phyloP scores from a whole-genome alignment of 768 basidiomycete species.

The Lenzites betulinus region DNA sequence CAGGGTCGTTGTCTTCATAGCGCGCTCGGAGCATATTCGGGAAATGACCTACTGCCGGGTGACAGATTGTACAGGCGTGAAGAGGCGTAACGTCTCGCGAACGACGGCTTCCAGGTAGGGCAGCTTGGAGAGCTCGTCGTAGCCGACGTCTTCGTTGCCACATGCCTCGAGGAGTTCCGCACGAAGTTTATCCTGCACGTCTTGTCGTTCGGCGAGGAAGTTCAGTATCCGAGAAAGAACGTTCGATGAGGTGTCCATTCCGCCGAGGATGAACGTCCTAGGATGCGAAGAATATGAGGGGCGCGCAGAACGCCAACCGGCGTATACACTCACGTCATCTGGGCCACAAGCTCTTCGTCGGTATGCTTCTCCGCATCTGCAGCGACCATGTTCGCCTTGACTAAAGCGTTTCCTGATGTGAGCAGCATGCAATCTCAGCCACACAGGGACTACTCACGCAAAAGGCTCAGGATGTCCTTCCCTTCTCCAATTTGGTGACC shows the following conservation, averaged over 20 bases:
- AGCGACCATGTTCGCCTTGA: constrained; percentile 22
- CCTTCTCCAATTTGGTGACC: constrained; percentile 30
- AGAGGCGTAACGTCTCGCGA: constrained; percentile 55
- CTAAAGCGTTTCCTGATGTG: constrained; percentile 2
- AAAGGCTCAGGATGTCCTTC: constrained; percentile 52
- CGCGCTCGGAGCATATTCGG: background rate
- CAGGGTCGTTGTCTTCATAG: background rate
- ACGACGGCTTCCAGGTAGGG: constrained; percentile 67
- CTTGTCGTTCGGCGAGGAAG: constrained; percentile 29
- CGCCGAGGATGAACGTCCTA: constrained; percentile 26
- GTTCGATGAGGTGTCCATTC: constrained; percentile 27
- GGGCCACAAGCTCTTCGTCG: constrained; percentile 14
- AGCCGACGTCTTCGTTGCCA: constrained; percentile 29
- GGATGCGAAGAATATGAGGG: background rate
- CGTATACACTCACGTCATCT: constrained; percentile 14
- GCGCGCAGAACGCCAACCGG: no score
- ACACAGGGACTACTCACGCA: constrained; percentile 34
- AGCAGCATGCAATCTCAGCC: no score
- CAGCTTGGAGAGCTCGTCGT: constrained; percentile 31
- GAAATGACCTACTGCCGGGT: background rate
- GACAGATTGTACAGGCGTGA: constrained; percentile 24
- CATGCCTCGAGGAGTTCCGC: constrained; percentile 21
- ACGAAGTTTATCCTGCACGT: constrained; percentile 33
- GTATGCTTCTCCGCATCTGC: constrained; percentile 9
- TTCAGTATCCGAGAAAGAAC: constrained; percentile 20